phyloP scores from a whole-genome alignment of 345 rosid genomes.

The Anacardium occidentale region DNA sequence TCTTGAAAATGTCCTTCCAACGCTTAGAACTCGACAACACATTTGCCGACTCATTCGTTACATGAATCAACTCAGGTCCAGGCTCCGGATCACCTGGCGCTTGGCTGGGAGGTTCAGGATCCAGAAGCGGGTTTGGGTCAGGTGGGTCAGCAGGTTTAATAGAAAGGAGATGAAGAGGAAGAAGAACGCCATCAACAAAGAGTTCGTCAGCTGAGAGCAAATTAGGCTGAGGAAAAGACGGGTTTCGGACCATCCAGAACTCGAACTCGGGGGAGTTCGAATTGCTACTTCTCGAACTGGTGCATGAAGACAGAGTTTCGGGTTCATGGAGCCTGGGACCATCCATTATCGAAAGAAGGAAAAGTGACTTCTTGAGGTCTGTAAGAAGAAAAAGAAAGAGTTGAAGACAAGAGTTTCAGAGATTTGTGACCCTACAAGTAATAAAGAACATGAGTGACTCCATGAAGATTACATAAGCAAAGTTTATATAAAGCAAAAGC shows the following conservation, averaged over 20 bases:
- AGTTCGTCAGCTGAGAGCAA: constrained; percentile 71
- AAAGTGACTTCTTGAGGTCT: too few relatives aligned
- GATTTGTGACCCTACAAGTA: not conserved
- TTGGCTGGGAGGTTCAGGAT: constrained; percentile 20
- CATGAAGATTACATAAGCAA: too few relatives aligned
- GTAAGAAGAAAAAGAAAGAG: not conserved
- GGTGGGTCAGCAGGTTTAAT: constrained; percentile 25
- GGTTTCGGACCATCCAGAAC: constrained; percentile 62
- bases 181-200: constrained; percentile 65
- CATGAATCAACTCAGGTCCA: constrained; percentile 11
- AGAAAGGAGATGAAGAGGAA: constrained; percentile 53
- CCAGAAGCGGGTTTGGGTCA: constrained; percentile 15
- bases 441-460: too few relatives aligned
- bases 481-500: too few relatives aligned
- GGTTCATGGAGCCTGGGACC: not conserved
- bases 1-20: constrained; percentile 68
- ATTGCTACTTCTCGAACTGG: constrained; percentile 16
- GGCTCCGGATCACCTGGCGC: constrained; percentile 7
- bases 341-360: not conserved
- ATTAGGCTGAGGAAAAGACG: constrained; percentile 43
- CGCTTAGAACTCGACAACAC: constrained; percentile 50
- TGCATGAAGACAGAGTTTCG: constrained; percentile 22
- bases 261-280: constrained; percentile 68
- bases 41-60: constrained; percentile 13
- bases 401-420: not conserved